Conservation (phyloP, 2,329 filamentous ascomycete species). For the Xylaria sp. region DNA sequence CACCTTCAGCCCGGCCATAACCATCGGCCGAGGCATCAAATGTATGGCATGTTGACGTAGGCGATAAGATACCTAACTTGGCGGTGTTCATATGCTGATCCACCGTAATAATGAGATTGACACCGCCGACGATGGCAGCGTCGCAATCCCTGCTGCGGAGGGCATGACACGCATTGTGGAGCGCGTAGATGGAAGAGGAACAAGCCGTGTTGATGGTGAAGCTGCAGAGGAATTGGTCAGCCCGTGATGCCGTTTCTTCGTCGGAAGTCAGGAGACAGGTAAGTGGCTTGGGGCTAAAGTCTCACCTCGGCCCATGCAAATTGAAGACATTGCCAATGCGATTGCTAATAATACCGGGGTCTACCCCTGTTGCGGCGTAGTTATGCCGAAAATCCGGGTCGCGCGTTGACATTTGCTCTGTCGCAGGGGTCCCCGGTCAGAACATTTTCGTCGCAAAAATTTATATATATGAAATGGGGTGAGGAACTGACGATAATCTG, state of each 20-base stretch:
- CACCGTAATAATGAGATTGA: conserved; percentile 51
- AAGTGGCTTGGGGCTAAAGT: conserved; percentile 25
- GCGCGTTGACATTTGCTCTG: conserved; percentile 43
- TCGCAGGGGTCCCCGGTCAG: conserved; percentile 28
- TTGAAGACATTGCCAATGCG: conserved; percentile 54
- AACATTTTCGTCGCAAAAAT: conserved; percentile 14
- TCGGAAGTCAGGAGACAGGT: conserved; percentile 4
- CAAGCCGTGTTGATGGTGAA: conserved; percentile 52
- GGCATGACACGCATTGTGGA: conserved; percentile 49
- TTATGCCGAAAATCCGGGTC: conserved; percentile 46
- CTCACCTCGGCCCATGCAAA: conserved; percentile 49
- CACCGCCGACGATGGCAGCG: conserved; percentile 52
- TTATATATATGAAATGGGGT: conserved; percentile 20
- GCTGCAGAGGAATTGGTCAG: conserved; percentile 23
- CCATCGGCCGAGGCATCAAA: conserved; percentile 50
- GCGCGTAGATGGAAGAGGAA: conserved; percentile 51
- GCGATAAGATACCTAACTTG: conserved; percentile 51
- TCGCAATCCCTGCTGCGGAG: conserved; percentile 48
- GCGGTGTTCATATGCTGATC: conserved; percentile 48
- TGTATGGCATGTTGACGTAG: conserved; percentile 47
- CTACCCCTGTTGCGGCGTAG: conserved; percentile 51
- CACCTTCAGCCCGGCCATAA: conserved; percentile 44
- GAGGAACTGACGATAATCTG: conserved; percentile 42
- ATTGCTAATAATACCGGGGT: conserved; percentile 53
- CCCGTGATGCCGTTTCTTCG: neutral